Base-by-base conservation (phyloP, 331 rosid genomes). In the Ulmus americana region DNA sequence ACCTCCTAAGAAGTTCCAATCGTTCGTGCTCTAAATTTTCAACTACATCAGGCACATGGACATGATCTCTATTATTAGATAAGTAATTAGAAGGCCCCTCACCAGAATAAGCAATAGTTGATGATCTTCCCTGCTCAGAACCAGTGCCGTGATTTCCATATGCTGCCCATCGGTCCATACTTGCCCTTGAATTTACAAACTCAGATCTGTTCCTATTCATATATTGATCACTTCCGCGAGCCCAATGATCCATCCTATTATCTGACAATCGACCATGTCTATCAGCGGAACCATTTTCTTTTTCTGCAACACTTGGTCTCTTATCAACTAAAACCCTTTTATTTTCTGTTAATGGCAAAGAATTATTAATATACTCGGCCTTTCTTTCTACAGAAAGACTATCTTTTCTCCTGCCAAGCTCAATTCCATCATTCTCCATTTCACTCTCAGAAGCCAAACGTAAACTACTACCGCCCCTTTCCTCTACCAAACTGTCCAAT, bases 41-140 rank as follows among this genome's bases (percentile, higher is more conserved):
- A 41, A 72, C 62, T 28, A 50, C 74, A 63, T 38, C 10, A 35
- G 44, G 49, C 51, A 42, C 59, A 38, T 40, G 54, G 3, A 20
- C 35, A 44, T 42, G 28, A 71, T 53, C 45, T 56, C 46, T 65
- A 45, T 49, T 49, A 45, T 50, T 60, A 39, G 74, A 59, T 40
- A 38, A 55, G n/a, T 70, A 67, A 67, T 63, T 82, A 43, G 82
- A 79, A n/a, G 84, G 79, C 52, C 82, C 76, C 57, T 69, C 86
- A 1, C 71, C 58, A 13, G 67, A 64, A 75, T 72, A 74, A 42
- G 51, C 55, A 47, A 58, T 70, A 58, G 57, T 62, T 10, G 61
- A 68, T 10, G 63, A 10, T 72, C 84, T 75, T 42, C 42, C 42
- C 44, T 55, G 69, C 64, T 39, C 80, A 65, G 61, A 54, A 62